Evolutionary conservation across 2,329 filamentous ascomycete species (phyloP), one percentile per base, ranked within the genome.

Genomic region (Hirsutella minnesotensis): DNA sequence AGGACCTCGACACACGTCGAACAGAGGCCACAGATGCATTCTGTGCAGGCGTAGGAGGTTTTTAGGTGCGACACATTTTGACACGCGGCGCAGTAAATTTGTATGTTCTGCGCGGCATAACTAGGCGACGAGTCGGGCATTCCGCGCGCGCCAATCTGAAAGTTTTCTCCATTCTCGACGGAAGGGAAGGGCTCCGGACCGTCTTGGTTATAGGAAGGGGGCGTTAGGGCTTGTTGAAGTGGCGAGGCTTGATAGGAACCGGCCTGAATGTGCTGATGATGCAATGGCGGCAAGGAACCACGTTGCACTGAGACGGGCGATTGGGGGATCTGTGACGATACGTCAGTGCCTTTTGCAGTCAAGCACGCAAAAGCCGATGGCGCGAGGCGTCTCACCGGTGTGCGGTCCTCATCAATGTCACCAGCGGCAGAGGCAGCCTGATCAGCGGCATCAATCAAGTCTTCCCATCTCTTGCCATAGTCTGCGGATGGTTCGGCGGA

Each of bases 21-120:
- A 62, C 92, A 96, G 40, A 96, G 75, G 15, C 89, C 90, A 59
- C 87, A 94, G 49, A 96, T 94, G 61, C 92, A 96, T 62, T 95
- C 89, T 1, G 89, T 95, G 61, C 90, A 96, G 19, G 90, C 90
- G 57, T 88, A 95, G 29, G 86, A 92, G 54, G 90, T 84, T 55
- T 80, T 82, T 21, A 96, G 68, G 10, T 81, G 68, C 41, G 83
- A 89, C 16, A 88, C 70, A 31, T 82, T 78, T 49, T 86, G 80
- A 57, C 90, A 96, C 39, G 83, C 85, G 18, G 89, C 86, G 60
- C 90, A 96, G 59, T 94, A 95, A 35, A 96, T 94, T 58, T 94
- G 86, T 3, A 90, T 83, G 48, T 73, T 73, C 42, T 87, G 84
- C 8, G 82, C 79, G 19, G 77, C 77, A 65, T 84, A 84, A 55